phyloP scores from a whole-genome alignment of 2,329 filamentous ascomycete genomes.

The Talaromyces sp. region DNA sequence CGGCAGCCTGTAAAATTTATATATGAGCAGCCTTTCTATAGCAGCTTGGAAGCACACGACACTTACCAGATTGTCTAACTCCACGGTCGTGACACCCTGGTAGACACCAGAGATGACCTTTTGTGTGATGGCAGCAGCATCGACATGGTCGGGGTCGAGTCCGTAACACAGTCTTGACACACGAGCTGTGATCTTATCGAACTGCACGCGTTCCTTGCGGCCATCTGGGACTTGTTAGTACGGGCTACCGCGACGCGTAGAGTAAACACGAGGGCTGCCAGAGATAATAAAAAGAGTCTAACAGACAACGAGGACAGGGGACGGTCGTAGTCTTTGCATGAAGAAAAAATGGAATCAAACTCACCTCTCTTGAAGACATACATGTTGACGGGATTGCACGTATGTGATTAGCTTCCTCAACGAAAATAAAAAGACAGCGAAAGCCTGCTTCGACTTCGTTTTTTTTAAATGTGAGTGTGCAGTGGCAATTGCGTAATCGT shows the following conservation, averaged over 20 bases:
- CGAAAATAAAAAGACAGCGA: background rate
- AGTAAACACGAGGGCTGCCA: background rate
- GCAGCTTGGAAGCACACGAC: background rate
- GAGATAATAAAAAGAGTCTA: background rate
- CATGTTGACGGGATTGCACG: conserved; percentile 38
- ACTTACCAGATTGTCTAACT: conserved; percentile 91
- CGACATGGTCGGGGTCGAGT: conserved; percentile 90
- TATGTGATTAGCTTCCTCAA: background rate
- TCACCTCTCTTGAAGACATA: conserved; percentile 61
- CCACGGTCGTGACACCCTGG: conserved; percentile 91
- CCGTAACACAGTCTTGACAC: conserved; percentile 97
- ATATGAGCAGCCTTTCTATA: conserved; percentile 15
- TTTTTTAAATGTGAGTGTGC: background rate
- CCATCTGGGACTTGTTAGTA: conserved; percentile 61
- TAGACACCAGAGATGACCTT: conserved; percentile 99
- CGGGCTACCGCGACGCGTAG: background rate
- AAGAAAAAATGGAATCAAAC: conserved; percentile 15
- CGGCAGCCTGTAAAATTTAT: conserved; percentile 65
- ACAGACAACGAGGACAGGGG: conserved; percentile 14
- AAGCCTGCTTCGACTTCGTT: background rate
- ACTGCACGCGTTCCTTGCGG: conserved; percentile 99
- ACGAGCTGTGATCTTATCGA: conserved; percentile 99
- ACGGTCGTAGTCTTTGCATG: background rate
- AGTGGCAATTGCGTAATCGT: background rate
- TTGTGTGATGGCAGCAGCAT: conserved; percentile 95